Evolutionary conservation across 148 eudicot species (phyloP).

Genomic region (Cornus florida): DNA sequence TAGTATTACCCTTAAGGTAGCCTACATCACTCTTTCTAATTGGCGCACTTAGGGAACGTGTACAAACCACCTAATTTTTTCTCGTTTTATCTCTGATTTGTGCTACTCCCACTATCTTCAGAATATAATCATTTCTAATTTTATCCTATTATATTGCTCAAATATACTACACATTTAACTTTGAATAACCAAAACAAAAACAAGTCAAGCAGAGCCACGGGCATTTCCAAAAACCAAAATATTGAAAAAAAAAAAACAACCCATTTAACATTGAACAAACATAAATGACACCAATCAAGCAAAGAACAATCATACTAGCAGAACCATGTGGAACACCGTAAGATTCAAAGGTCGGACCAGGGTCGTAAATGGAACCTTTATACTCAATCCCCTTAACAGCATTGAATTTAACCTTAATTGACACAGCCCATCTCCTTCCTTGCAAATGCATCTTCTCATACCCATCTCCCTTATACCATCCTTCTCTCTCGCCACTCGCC

Average conservation of each 20-base stretch:
- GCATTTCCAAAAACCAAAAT: no score
- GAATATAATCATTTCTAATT: no score
- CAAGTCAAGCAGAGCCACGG: not conserved
- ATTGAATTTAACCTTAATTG: constrained; percentile 54
- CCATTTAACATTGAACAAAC: not conserved
- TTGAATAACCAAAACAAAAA: not conserved
- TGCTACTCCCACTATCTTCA: no score
- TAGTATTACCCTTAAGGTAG: no score
- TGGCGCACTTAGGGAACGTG: no score
- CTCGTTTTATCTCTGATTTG: no score
- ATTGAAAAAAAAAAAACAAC: not conserved
- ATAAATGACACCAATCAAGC: not conserved
- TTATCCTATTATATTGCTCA: no score
- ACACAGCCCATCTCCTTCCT: constrained; percentile 90
- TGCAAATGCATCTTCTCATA: constrained; percentile 84
- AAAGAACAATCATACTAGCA: constrained; percentile 49
- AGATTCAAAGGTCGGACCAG: constrained; percentile 77
- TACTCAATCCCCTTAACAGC: constrained; percentile 59
- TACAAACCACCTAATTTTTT: no score
- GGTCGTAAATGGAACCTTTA: constrained; percentile 80
- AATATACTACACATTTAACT: not conserved
- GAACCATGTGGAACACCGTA: constrained; percentile 95
- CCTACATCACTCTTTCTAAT: no score
- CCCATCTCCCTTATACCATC: constrained; percentile 81
- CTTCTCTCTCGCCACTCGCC: constrained; percentile 77